Percentiles rank a stretch among this genome's conserved stretches.
Evolutionary conservation across 1,284 basidiomycete species (phyloP).

Genomic region (Spongiforma sp.): DNA sequence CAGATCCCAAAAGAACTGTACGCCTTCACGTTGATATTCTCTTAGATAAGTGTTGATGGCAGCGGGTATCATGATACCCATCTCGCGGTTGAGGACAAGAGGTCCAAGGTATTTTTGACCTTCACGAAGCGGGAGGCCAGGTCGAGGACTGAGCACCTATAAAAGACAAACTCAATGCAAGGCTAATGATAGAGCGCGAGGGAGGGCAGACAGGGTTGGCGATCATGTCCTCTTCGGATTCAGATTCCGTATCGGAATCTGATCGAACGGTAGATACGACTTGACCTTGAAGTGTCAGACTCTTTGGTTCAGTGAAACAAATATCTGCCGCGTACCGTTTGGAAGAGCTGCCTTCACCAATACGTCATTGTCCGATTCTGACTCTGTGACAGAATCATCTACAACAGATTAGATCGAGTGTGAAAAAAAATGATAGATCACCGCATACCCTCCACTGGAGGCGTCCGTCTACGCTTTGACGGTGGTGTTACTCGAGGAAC

Average conservation of each 20-base stretch:
- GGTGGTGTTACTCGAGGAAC: slow-evolving; percentile 7
- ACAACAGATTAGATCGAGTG: not conserved
- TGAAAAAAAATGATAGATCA: not conserved
- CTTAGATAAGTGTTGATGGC: slow-evolving; percentile 82
- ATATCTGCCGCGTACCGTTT: slow-evolving; percentile 8
- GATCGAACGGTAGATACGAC: slow-evolving; percentile 16
- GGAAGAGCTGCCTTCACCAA: slow-evolving; percentile 11
- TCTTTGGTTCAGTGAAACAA: not conserved
- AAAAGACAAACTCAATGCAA: slow-evolving; percentile 3
- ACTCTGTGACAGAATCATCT: slow-evolving; percentile 48
- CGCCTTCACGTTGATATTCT: slow-evolving; percentile 85
- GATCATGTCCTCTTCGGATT: slow-evolving; percentile 46
- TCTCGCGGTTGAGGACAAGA: slow-evolving; percentile 51
- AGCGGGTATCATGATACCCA: slow-evolving; percentile 63
- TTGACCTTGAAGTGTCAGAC: slow-evolving; percentile 1
- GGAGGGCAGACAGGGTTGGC: slow-evolving; percentile 25
- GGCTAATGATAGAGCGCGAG: not conserved
- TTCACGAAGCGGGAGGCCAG: slow-evolving; percentile 54
- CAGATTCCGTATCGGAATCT: slow-evolving; percentile 50
- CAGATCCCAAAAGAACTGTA: slow-evolving; percentile 73
- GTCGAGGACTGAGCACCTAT: slow-evolving; percentile 51
- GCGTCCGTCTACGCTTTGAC: slow-evolving; percentile 24
- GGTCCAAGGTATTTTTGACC: slow-evolving; percentile 48
- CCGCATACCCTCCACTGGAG: slow-evolving; percentile 23
- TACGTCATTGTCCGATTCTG: slow-evolving; percentile 45